Conservation (phyloP, 768 basidiomycete genomes). For the Rhizopogon rudus region DNA sequence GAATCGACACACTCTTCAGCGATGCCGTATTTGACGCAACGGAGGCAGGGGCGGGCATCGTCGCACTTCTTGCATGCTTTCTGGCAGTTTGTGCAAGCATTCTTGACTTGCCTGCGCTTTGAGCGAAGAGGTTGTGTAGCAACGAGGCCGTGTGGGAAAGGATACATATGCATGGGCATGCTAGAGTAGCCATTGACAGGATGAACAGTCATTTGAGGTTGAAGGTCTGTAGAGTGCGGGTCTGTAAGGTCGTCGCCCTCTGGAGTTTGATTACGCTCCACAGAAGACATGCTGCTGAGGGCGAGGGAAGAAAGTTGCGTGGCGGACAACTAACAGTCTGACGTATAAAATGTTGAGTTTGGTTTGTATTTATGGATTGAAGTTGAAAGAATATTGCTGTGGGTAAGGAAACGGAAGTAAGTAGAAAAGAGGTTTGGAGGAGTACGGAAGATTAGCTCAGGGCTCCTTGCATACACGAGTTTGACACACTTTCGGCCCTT, state of each 20-base stretch:
- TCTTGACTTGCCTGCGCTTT: slow-evolving; percentile 87
- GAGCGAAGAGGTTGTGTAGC: slow-evolving; percentile 50
- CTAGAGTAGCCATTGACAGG: slow-evolving; percentile 43
- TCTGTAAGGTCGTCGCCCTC: slow-evolving; percentile 36
- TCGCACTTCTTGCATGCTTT: slow-evolving; percentile 92
- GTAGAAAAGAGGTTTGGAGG: slow-evolving; percentile 15
- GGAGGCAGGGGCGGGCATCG: slow-evolving; percentile 86
- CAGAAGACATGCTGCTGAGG: slow-evolving; percentile 31
- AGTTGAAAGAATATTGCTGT: slow-evolving; percentile 6
- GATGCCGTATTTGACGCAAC: slow-evolving; percentile 89
- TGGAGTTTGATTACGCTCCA: slow-evolving; percentile 35
- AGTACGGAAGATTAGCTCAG: slow-evolving; percentile 28
- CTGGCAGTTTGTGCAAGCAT: slow-evolving; percentile 87
- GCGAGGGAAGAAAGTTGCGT: slow-evolving; percentile 30
- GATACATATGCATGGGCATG: slow-evolving; percentile 68
- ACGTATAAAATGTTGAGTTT: slow-evolving; percentile 7
- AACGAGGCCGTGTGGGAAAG: slow-evolving; percentile 48
- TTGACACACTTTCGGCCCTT: slow-evolving; percentile 29
- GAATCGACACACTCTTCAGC: slow-evolving; percentile 87
- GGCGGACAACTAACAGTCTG: slow-evolving; percentile 25
- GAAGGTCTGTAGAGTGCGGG: slow-evolving; percentile 29
- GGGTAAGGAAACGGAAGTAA: background rate
- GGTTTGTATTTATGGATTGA: slow-evolving; percentile 7
- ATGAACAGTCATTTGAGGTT: slow-evolving; percentile 48
- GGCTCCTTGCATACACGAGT: slow-evolving; percentile 31